These are phyloP conservation scores for Syncephalis plumigaleata DNA, from an alignment of 371 early-diverging fungal genomes.

Conservation along the genomic window DNA sequence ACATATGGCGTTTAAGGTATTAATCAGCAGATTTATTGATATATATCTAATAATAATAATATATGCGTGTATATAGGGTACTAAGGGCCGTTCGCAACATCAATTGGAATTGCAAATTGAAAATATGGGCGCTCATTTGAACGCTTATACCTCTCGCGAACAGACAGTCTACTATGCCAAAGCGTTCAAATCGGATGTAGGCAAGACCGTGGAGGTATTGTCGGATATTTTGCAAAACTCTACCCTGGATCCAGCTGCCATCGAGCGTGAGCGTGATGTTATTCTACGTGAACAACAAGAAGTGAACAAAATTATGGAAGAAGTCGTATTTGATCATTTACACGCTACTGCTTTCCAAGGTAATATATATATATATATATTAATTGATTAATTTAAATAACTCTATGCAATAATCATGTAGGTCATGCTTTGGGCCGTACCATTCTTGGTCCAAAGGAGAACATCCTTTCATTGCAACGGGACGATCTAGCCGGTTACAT, in stretches of 20 bases:
- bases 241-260: constrained; percentile 60
- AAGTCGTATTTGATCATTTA: constrained; percentile 89
- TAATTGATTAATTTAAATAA: constrained; percentile 6
- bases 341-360: constrained; percentile 92
- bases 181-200: constrained; percentile 71
- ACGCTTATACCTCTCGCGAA: constrained; percentile 95
- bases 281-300: constrained; percentile 92
- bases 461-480: constrained; percentile 71
- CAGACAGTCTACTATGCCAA: constrained; percentile 97
- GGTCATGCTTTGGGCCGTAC: constrained; percentile 78
- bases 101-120: constrained; percentile 89
- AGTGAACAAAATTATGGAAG: constrained; percentile 89
- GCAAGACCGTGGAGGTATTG: constrained; percentile 76
- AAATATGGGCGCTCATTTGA: constrained; percentile 94
- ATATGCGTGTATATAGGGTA: constrained; percentile 43
- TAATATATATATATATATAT: too few relatives aligned
- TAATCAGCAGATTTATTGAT: constrained; percentile 1
- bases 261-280: constrained; percentile 87
- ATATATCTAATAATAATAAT: neutral
- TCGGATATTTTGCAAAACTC: constrained; percentile 91
- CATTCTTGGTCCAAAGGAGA: constrained; percentile 83
- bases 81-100: constrained; percentile 60
- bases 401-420: constrained; percentile 2
- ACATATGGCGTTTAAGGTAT: constrained; percentile 97
- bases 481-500: constrained; percentile 75